These are phyloP conservation scores for Fusarium neocosmosporiellum DNA, from an alignment of 2,329 filamentous ascomycete genomes.

Conservation along the genomic window DNA sequence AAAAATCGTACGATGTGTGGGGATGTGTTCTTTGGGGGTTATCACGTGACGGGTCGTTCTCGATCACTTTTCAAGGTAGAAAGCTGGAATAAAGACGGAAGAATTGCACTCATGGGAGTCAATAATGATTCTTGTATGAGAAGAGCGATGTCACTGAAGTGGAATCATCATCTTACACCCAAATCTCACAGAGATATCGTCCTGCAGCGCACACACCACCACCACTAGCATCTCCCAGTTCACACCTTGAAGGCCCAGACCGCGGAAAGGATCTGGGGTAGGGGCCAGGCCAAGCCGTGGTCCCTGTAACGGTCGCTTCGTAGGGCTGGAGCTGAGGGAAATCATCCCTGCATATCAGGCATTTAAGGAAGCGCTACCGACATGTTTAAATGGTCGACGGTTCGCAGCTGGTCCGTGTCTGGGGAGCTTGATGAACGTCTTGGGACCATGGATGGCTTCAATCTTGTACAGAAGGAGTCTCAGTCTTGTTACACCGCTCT, in stretches of 20 bases:
- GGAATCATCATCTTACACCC: not conserved
- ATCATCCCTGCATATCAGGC: constrained; percentile 37
- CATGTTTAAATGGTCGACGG: constrained; percentile 28
- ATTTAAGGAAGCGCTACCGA: constrained; percentile 30
- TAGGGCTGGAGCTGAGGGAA: constrained; percentile 29
- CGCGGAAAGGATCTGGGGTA: constrained; percentile 21
- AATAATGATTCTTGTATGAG: not conserved
- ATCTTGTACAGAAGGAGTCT: not conserved
- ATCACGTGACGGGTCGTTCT: constrained; percentile 19
- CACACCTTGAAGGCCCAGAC: constrained; percentile 38
- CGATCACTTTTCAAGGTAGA: not conserved
- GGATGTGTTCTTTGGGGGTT: constrained; percentile 25
- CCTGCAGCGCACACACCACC: not conserved
- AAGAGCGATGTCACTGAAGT: not conserved
- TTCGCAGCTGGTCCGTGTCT: not conserved
- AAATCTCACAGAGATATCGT: not conserved
- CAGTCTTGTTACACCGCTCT: not conserved
- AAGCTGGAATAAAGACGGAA: not conserved
- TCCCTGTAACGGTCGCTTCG: constrained; percentile 30
- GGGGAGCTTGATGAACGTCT: not conserved
- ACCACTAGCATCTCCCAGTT: constrained; percentile 4
- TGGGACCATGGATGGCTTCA: not conserved
- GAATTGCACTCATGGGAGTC: not conserved
- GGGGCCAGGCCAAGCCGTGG: constrained; percentile 30
- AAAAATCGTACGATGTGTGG: constrained; percentile 41